Conservation (phyloP, 352 stramenopile genomes). For the Aphanomyces astaci region DNA sequence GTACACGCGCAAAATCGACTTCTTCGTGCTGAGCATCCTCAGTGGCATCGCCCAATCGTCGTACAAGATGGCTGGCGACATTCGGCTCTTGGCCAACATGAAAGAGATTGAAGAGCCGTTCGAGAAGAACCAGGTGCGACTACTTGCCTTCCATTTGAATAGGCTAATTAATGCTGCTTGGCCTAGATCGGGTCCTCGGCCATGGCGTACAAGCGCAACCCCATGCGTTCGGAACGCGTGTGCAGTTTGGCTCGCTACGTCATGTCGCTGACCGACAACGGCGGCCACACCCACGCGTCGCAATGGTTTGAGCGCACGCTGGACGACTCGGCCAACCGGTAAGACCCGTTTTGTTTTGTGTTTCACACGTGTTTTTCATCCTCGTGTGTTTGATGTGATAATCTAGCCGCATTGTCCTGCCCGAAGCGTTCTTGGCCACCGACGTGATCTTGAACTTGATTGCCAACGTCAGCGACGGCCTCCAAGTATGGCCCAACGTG, state of each 20-base stretch:
- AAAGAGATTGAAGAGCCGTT: slow-evolving; percentile 98
- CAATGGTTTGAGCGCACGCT: slow-evolving; percentile 99
- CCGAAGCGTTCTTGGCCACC: slow-evolving; percentile 95
- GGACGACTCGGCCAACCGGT: slow-evolving; percentile 97
- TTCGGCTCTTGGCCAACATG: slow-evolving; percentile 97
- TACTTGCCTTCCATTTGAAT: neutral
- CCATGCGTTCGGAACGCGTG: slow-evolving; percentile 97
- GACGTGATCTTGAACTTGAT: slow-evolving; percentile 98
- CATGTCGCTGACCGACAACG: slow-evolving; percentile 95
- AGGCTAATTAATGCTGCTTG: neutral
- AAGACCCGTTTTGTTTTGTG: too few relatives aligned
- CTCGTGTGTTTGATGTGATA: neutral
- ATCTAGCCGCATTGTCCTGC: slow-evolving; percentile 90
- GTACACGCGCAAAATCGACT: slow-evolving; percentile 99
- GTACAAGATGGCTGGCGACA: slow-evolving; percentile 99
- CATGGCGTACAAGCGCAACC: slow-evolving; percentile 99
- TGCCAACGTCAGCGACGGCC: slow-evolving; percentile 94
- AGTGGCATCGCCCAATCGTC: slow-evolving; percentile 95
- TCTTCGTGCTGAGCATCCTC: slow-evolving; percentile 92
- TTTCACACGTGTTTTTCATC: slow-evolving; percentile 3
- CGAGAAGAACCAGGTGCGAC: slow-evolving; percentile 76
- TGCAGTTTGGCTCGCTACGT: slow-evolving; percentile 97
- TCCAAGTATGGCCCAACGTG: slow-evolving; percentile 93
- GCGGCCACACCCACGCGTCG: slow-evolving; percentile 93
- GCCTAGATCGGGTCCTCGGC: slow-evolving; percentile 92